These are phyloP conservation scores for Herpetomonas samuelpessoai DNA, from an alignment of 208 protist species.

Conservation along the genomic window DNA sequence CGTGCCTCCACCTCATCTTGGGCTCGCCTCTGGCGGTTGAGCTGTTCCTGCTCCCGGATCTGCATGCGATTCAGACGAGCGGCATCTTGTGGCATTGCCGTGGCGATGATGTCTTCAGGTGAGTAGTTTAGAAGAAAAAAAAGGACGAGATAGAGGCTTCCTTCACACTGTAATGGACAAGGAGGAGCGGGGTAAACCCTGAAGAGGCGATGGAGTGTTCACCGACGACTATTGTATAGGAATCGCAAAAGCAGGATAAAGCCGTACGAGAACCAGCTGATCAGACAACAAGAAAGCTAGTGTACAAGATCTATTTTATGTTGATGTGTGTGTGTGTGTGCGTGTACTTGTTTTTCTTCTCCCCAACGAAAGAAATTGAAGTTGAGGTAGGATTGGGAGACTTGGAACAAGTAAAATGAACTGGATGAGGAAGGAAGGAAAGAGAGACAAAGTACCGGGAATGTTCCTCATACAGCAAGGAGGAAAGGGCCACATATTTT, in stretches of 20 bases:
- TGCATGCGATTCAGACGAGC: conserved; percentile 70
- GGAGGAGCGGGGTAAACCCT: no score
- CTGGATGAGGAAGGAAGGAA: conserved; percentile 6
- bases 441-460: conserved; percentile 3
- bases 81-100: conserved; percentile 55
- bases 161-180: no score
- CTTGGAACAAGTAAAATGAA: conserved; percentile 7
- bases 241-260: neutral
- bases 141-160: no score
- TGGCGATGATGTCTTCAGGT: no score
- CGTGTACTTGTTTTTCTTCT: neutral
- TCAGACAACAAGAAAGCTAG: neutral
- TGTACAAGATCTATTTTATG: conserved; percentile 6
- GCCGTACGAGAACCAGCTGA: neutral
- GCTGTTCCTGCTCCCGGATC: conserved; percentile 82
- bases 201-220: no score
- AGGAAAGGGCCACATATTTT: no score
- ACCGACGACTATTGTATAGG: no score
- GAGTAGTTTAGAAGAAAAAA: no score
- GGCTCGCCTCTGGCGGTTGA: conserved; percentile 59
- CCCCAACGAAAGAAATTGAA: neutral
- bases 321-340: neutral
- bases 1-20: conserved; percentile 44
- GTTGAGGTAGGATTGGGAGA: neutral
- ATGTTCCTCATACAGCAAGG: no score